Evolutionary conservation across 2,329 filamentous ascomycete genomes (phyloP), one percentile per base, ranked within the genome.

Genomic region (Penicillium sp.): DNA sequence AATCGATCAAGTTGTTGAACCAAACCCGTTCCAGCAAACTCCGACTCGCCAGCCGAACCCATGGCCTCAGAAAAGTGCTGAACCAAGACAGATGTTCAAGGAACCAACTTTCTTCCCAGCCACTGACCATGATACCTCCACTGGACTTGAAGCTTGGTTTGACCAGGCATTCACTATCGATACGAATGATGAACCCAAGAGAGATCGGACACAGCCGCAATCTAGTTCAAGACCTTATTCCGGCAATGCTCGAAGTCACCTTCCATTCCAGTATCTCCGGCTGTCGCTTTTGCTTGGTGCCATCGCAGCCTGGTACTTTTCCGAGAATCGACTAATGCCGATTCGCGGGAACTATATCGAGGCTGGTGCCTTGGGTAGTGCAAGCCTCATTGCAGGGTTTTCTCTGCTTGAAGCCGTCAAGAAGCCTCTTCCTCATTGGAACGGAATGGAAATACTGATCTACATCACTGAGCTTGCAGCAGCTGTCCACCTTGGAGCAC

Each of bases 81-180:
- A 47, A 17, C 35, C 55, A 11, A 60, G 63, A 37, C 44, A 54
- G 15, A 51, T 64, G 2, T 70, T 75, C 43, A 65, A 66, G n/a
- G 60, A 63, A 4, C 71, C 71, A 3, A 70, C 53, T 28, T 73
- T 74, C 51, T 74, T 74, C 36, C 66, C 69, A 4, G 54, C 50
- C 26, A 59, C 62, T 42, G 68, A 72, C 41, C 57, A 64, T 45
- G 54, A 57, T 31, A 59, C 63, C 14, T 67, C 70, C 17, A 74
- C 71, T 17, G 71, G 71, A 6, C 51, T 75, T 8, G 72, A 75
- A 50, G 63, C 55, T 27, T 50, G 74, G 16, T 73, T 75, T 51
- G 67, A 71, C 33, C 59, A 59, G 18, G 62, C 70, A 3, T 74
- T 74, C 39, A 69, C 65, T 53, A 57, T 62, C 39, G 52, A 60